These are phyloP conservation scores for Sporisorium scitamineum DNA, from an alignment of 1,284 basidiomycete species.

Conservation along the genomic window DNA sequence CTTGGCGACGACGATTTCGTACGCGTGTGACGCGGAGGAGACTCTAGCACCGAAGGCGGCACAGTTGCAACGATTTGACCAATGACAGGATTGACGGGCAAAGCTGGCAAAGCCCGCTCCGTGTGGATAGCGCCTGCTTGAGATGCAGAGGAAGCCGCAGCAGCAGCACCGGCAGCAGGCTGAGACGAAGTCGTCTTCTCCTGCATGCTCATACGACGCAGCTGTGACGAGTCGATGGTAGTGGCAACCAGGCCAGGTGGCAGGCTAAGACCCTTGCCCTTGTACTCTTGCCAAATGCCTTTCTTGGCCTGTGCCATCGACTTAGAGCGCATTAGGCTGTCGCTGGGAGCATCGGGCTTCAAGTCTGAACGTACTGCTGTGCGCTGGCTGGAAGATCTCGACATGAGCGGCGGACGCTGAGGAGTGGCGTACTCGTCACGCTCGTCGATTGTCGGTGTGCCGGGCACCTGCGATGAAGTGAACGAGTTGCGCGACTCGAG, in stretches of 20 bases:
- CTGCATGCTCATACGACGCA: constrained; percentile 28
- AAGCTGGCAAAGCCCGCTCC: background rate
- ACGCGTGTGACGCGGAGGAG: constrained; percentile 23
- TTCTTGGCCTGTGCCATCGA: constrained; percentile 39
- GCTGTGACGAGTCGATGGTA: constrained; percentile 51
- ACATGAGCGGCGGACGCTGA: constrained; percentile 38
- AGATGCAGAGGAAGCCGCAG: background rate
- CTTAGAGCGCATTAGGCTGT: constrained; percentile 33
- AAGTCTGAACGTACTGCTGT: constrained; percentile 24
- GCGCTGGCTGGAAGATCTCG: constrained; percentile 50
- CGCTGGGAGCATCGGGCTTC: constrained; percentile 8
- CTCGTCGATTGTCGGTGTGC: constrained; percentile 38
- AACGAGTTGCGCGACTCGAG: constrained; percentile 44
- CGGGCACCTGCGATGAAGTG: constrained; percentile 36
- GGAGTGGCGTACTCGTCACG: constrained; percentile 17
- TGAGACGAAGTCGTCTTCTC: constrained; percentile 26
- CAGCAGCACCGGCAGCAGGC: constrained; percentile 14
- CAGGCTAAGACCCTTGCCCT: constrained; percentile 56
- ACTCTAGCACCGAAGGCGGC: constrained; percentile 20
- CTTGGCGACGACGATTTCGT: constrained; percentile 11
- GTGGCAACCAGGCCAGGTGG: constrained; percentile 58
- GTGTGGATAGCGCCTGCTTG: background rate
- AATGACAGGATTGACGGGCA: constrained; percentile 12
- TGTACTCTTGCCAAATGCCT: constrained; percentile 48
- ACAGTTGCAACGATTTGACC: constrained; percentile 18